These are phyloP conservation scores for Blepharisma japonicum DNA, from an alignment of 73 alveolate species.

Conservation along the genomic window DNA sequence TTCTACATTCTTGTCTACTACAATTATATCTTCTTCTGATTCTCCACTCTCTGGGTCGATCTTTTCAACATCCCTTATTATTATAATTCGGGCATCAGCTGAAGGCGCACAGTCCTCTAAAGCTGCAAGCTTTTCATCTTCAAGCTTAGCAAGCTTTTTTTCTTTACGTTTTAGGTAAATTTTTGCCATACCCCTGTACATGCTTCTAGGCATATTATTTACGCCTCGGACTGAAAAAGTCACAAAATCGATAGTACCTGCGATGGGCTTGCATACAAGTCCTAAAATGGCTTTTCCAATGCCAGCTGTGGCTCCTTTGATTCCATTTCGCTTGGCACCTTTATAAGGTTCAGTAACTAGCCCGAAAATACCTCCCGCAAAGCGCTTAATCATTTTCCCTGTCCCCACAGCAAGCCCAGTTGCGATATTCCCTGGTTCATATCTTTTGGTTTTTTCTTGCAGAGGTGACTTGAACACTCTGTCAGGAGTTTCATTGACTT, in stretches of 20 bases:
- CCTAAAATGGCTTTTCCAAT: slow-evolving; percentile 79
- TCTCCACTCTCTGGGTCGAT: no score
- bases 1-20: no score
- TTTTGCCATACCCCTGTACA: slow-evolving; percentile 20
- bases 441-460: background rate
- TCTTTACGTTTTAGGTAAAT: slow-evolving; percentile 23
- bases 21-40: no score
- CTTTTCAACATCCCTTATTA: no score
- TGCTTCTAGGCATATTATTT: slow-evolving; percentile 62
- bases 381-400: slow-evolving; percentile 52
- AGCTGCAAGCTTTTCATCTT: background rate
- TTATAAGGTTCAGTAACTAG: slow-evolving; percentile 77
- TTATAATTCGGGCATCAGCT: no score
- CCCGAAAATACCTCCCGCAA: slow-evolving; percentile 73
- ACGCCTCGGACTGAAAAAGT: slow-evolving; percentile 77
- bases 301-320: slow-evolving; percentile 78
- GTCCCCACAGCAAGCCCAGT: slow-evolving; percentile 50
- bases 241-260: slow-evolving; percentile 79
- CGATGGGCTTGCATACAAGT: slow-evolving; percentile 64
- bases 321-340: slow-evolving; percentile 76
- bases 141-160: background rate
- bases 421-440: background rate
- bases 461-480: background rate
- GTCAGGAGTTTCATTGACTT: background rate
- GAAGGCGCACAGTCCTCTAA: background rate